Base-by-base conservation (phyloP, 192 early-diverging fungal genomes). In the Powellomyces hirtus region DNA sequence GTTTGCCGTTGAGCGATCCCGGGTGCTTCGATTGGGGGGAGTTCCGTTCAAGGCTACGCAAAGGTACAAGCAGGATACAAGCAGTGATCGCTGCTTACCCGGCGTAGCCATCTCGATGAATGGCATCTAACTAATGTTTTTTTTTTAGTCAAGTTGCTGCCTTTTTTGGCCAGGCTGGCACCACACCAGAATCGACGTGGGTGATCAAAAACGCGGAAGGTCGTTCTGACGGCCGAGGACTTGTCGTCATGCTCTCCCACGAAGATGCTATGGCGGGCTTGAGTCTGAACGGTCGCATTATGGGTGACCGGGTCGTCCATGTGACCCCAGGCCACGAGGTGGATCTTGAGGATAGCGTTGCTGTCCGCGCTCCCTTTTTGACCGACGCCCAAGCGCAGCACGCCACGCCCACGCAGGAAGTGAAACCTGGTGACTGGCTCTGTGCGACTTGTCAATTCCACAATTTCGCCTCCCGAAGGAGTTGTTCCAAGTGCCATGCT, bases 341-440 rank as follows among this genome's bases (percentile, higher is more conserved):
- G 31, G 85, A 82, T 14, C 81, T 88, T 58, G 87, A 89, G 24
- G 76, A 80, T 7, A 83, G 80, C 3, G 77, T 75, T n/a, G 66
- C 78, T 26, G 78, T 83, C 26, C 71, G 86, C 6, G 77, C 78
- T 1, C 75, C 84, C 1, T 87, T 89, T 71, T 86, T 85, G 74
- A 75, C 70, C 20, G 72, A 57, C 4, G 33, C 35, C 3, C 72
- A 76, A 75, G 55, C 65, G 6, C 40, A 44, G 24, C 38, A 36
- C 20, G 30, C 50, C 46, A 69, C 65, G 7, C 38, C 67, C 10
- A 38, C 64, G 20, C 73, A 65, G 13, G 73, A 53, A 6, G 26
- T 63, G 8, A 80, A 80, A 50, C 85, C 88, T 5, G 88, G 88
- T 10, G 90, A 91, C 66, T 91, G 90, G 90, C 74, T 83, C 11